phyloP scores from a whole-genome alignment of 2,329 filamentous ascomycete genomes.

The Fusarium subtropicale region DNA sequence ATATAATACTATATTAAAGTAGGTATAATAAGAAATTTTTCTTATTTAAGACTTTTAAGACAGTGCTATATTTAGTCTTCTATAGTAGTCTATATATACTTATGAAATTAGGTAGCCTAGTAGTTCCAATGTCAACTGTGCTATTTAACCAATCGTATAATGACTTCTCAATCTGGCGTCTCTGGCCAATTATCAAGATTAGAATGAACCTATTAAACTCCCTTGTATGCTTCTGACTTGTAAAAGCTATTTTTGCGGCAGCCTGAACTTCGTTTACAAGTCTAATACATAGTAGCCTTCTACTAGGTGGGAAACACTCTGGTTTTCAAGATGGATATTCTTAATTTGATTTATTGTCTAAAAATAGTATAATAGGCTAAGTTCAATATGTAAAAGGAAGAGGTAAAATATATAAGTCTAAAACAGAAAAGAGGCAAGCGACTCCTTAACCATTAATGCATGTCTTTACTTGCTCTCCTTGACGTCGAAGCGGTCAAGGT shows the following conservation, averaged over 20 bases:
- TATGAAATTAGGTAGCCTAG: too few species aligned
- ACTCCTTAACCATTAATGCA: neutral
- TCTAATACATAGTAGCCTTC: neutral
- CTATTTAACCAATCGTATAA: too few species aligned
- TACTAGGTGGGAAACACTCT: neutral
- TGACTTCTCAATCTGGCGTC: too few species aligned
- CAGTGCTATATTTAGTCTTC: too few species aligned
- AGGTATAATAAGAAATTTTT: too few species aligned
- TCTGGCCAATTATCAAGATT: too few species aligned
- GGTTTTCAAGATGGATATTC: neutral
- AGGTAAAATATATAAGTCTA: conserved; percentile 9
- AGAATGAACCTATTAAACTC: too few species aligned
- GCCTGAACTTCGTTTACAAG: neutral
- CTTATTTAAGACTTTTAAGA: too few species aligned
- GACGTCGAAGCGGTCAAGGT: conserved; percentile 76
- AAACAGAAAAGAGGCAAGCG: neutral
- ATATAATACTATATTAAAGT: too few species aligned
- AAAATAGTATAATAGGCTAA: neutral
- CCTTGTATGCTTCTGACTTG: neutral
- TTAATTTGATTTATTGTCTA: neutral
- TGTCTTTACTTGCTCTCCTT: conserved; percentile 1
- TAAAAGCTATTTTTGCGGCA: too few species aligned
- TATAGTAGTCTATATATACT: too few species aligned
- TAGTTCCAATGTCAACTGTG: too few species aligned
- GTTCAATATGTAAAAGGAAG: neutral